Evolutionary conservation across 192 early-diverging fungal species (phyloP), one percentile per base, ranked within the genome.

Genomic region (Linnemannia exigua): DNA sequence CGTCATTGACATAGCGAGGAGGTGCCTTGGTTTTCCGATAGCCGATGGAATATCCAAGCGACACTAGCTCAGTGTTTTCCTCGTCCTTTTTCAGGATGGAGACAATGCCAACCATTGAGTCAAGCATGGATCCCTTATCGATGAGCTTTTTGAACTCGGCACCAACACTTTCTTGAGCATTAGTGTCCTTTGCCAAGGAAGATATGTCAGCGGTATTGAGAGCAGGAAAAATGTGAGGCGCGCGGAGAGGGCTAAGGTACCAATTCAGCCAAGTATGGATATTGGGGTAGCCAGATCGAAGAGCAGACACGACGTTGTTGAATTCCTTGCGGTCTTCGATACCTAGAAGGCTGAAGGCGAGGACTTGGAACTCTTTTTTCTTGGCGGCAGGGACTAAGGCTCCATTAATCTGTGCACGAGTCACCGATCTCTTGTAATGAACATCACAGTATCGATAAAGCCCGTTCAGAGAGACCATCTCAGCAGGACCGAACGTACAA

Each of bases 381-480:
- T 75, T 25, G 31, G 19, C 51, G 1, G 54, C n/a, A n/a, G 52
- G 58, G 15, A 75, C 54, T 44, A 75, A 25, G 1, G 74, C 28
- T 16, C 52, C 52, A 75, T 58, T 75, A 2, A 22, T 1, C n/a
- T 37, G 5, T 25, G 61, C 74, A 11, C 54, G 22, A 16, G 20
- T 68, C 47, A 80, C 61, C 4, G 71, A 74, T 22, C 72, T 63
- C 79, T 74, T 74, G 63, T 37, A 80, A 41, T 80, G 79, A 4
- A 80, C 79, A 0, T 80, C 61, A 25, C 79, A 75, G 28, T 69
- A 75, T 0, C 72, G 72, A 47, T 80, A 80, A 48, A 44, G 66
- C 1, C 51, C 31, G 5, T 74, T 67, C 14, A 80, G 66, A 7
- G 47, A 19, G 25, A 74, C 38, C 8, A 35, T 5, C 20, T 72